Evolutionary conservation across 208 protist genomes (phyloP), one percentile per base, ranked within the genome.

Genomic region (Pavlovales sp.): DNA sequence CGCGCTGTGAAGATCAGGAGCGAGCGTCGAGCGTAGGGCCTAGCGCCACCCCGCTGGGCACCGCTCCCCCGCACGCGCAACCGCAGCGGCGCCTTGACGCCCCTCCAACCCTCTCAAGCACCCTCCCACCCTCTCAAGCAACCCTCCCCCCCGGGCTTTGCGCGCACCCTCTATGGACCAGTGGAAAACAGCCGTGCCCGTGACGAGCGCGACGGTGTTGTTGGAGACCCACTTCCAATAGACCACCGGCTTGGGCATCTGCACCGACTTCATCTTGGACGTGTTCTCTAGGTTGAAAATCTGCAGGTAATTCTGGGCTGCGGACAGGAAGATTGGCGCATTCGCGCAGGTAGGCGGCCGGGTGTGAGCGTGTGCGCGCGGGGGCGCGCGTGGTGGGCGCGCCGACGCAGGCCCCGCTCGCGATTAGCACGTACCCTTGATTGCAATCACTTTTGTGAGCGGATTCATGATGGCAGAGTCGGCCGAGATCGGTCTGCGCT

Each of bases 391-490:
- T 57, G 44, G 30, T 34, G 41, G 20, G 34, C 67, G 41, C 83
- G 34, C 36, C 42, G 67, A 57, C 20, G 44, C 44, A 20, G 11
- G 44, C 44, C 20, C 11, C 44, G 44, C 44, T 57, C 44, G 44
- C 14, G 57, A n/a, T n/a, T n/a, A n/a, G n/a, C n/a, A n/a, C 75
- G 40, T 18, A 90, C 94, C 92, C 90, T 97, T 97, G 20, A 99
- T 93, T 1, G 98, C 98, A 40, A 99, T 88, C 4, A 99, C 96
- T 89, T 98, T 97, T 36, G 95, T 92, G 71, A 93, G 94, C 30
- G 98, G 98, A 92, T 99, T 98, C 98, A 99, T 99, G 79, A 99
- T 97, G 32, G 98, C 97, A 5, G 96, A 96, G 90, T 99, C 98
- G 30, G 98, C 97, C 66, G 94, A 96, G 79, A 99, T 98, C 89